Conservation (phyloP, 2,329 filamentous ascomycete species). For the Penicillium frequentans region DNA sequence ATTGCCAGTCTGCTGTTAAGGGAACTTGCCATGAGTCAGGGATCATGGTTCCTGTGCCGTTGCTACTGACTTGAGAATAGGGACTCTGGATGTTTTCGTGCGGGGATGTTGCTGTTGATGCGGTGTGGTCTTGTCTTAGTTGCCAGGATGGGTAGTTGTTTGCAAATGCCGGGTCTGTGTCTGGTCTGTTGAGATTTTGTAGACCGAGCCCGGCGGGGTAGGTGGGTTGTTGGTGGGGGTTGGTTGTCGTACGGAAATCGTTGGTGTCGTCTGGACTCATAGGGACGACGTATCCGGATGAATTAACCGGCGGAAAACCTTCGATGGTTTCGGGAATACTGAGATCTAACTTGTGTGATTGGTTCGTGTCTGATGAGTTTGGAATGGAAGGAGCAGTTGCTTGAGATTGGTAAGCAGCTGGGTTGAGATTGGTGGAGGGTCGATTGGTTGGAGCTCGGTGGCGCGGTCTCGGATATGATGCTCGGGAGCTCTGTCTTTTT, state of each 20-base stretch:
- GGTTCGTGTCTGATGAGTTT: conserved; percentile 4
- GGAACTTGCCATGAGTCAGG: conserved; percentile 84
- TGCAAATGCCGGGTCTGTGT: neutral
- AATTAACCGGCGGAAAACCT: conserved; percentile 33
- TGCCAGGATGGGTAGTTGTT: conserved; percentile 13
- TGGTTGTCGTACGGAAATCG: conserved; percentile 4
- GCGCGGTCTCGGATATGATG: conserved; percentile 5
- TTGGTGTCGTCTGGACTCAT: conserved; percentile 18
- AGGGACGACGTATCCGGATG: conserved; percentile 34
- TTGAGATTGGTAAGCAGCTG: neutral
- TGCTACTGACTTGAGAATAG: conserved; percentile 27
- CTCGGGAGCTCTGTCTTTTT: conserved; percentile 26
- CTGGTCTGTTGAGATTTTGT: conserved; percentile 3
- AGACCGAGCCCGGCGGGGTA: conserved; percentile 7
- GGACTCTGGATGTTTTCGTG: conserved; percentile 19
- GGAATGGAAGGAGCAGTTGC: neutral
- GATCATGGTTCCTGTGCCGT: conserved; percentile 17
- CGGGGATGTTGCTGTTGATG: conserved; percentile 3
- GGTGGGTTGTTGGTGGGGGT: neutral
- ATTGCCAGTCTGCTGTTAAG: conserved; percentile 83
- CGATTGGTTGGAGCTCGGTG: conserved; percentile 7
- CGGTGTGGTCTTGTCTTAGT: conserved; percentile 7
- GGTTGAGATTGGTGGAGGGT: conserved; percentile 1
- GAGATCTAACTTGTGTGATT: conserved; percentile 6
- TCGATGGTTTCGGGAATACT: conserved; percentile 29